Evolutionary conservation across 78 protist genomes (phyloP).

Genomic region (Monosiga brevicollis): DNA sequence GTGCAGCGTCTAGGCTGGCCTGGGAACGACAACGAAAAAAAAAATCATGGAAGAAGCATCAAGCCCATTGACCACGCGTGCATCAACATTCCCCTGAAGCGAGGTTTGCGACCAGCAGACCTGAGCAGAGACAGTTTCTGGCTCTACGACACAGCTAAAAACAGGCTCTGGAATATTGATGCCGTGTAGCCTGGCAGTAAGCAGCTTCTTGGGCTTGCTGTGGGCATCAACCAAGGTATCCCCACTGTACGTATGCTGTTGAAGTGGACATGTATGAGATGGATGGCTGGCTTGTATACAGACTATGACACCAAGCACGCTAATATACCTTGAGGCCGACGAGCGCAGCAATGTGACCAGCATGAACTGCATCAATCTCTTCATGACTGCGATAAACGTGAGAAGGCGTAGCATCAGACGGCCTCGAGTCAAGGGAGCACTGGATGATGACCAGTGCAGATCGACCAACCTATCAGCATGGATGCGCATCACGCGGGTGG

Average conservation of each 20-base stretch:
- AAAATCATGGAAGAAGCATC: no score
- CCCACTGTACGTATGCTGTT: slow-evolving; percentile 45
- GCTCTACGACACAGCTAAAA: slow-evolving; percentile 49
- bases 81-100: no score
- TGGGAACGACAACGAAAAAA: no score
- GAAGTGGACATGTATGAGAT: no score
- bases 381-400: no score
- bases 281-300: no score
- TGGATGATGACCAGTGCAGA: no score
- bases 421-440: no score
- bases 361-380: slow-evolving; percentile 16
- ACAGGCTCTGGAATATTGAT: slow-evolving; percentile 49
- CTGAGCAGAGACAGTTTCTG: background rate
- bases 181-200: slow-evolving; percentile 16
- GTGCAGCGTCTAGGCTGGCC: no score
- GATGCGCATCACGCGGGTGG: background rate
- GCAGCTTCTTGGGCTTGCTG: background rate
- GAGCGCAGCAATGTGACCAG: slow-evolving; percentile 61
- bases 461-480: slow-evolving; percentile 5
- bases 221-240: slow-evolving; percentile 52
- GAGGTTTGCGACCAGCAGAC: background rate
- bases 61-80: no score
- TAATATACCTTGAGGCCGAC: slow-evolving; percentile 50
- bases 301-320: no score
- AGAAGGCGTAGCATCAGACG: no score